Evolutionary conservation across 2,329 filamentous ascomycete genomes (phyloP), one percentile per base, ranked within the genome.

Genomic region (Fusarium pseudocircinatum): DNA sequence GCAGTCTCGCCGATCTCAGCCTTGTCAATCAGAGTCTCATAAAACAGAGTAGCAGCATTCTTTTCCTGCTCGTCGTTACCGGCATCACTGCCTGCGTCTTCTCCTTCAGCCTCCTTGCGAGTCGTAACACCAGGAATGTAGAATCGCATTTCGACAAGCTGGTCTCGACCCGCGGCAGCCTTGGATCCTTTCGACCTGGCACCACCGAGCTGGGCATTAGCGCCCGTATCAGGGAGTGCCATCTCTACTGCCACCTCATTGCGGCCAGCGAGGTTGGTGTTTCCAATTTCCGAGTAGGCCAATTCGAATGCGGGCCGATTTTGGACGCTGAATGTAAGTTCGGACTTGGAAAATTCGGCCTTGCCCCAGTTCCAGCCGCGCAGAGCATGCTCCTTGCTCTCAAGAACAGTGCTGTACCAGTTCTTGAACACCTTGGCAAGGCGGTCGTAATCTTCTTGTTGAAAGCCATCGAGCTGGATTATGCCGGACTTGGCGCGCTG

Each of bases 341-440:
- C 96, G 61, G 95, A 93, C 84, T 98, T 97, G 70, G 93, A 92
- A 81, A 99, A 97, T 79, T 99, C 96, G 73, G 94, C 94, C 84
- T 98, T 99, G 79, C 96, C 96, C 97, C 96, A 99, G 82, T 99
- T 99, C 96, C 96, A 99, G 63, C 96, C 96, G 77, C 96, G 91
- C 67, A 99, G 86, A 30, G 96, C 95, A 83, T 98, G 96, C 83
- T 99, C 96, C 83, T 94, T 94, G 82, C 90, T 94, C 82, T 98
- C 95, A 67, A 99, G 89, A 78, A 92, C 95, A 79, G 96, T 93
- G 84, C 94, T 96, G 84, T 98, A 99, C 94, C 96, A 98, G 79
- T 96, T 94, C 86, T 98, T 98, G 88, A 99, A 98, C 76, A 96
- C 90, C 82, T 97, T 98, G 84, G 87, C 89, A 20, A 98, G 86